Evolutionary conservation across 768 basidiomycete species (phyloP).

Genomic region (Mycena polygramma): DNA sequence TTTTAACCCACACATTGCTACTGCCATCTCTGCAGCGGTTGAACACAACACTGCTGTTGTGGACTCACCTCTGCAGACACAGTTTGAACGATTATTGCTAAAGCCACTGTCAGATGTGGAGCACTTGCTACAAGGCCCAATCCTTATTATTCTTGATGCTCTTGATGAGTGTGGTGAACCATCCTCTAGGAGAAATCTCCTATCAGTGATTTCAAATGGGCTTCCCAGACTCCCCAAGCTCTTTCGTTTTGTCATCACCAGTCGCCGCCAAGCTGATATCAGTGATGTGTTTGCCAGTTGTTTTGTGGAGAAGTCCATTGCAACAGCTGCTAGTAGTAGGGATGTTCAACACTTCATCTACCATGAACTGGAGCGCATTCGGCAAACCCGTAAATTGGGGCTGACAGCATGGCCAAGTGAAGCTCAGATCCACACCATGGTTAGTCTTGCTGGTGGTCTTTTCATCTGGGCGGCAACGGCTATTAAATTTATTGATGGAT

Average conservation of each 20-base stretch:
- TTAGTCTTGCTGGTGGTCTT: not conserved
- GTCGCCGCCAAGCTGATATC: not conserved
- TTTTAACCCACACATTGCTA: slow-evolving; percentile 14
- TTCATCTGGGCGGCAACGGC: not conserved
- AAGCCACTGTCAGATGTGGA: not conserved
- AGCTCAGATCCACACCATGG: not conserved
- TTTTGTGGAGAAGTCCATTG: not conserved
- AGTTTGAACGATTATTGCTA: not conserved
- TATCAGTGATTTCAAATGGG: slow-evolving; percentile 23
- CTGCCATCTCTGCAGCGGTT: slow-evolving; percentile 5
- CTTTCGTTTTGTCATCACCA: not conserved
- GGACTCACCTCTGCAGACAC: slow-evolving; percentile 11
- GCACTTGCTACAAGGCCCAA: slow-evolving; percentile 13
- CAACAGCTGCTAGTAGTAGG: not conserved
- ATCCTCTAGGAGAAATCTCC: slow-evolving; percentile 21
- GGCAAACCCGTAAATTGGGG: not conserved
- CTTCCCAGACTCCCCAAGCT: not conserved
- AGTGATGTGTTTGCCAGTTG: not conserved
- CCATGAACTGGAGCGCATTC: not conserved
- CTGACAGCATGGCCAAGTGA: not conserved
- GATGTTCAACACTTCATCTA: not conserved
- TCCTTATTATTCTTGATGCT: slow-evolving; percentile 42
- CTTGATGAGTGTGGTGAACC: slow-evolving; percentile 41
- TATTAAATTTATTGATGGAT: not conserved
- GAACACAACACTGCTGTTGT: not conserved